A percentile compares a stretch with the other conserved stretches of the same genome.
These are phyloP conservation scores for Fusarium annulatum DNA, from an alignment of 2,329 filamentous ascomycete genomes.

Conservation along the genomic window DNA sequence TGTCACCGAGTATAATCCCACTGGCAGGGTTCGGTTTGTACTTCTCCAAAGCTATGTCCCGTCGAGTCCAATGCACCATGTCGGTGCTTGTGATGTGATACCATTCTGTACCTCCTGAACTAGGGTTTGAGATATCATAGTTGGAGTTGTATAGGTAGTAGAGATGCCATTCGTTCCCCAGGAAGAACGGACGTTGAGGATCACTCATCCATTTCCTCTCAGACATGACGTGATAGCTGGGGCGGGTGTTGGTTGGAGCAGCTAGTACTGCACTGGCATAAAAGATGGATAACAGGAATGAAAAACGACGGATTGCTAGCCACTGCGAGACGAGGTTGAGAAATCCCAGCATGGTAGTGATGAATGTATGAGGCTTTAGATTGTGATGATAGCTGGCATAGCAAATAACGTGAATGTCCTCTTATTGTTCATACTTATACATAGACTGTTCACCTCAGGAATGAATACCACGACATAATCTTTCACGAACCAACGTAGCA, in stretches of 20 bases:
- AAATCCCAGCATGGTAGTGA: not conserved
- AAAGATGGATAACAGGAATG: not conserved
- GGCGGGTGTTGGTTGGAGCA: not conserved
- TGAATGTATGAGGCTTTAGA: not conserved
- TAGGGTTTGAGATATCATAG: not conserved
- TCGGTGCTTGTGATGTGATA: not conserved
- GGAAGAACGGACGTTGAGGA: not conserved
- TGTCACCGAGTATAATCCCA: not conserved
- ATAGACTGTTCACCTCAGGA: accelerated
- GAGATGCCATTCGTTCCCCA: not conserved
- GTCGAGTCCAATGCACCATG: not conserved
- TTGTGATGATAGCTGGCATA: not conserved
- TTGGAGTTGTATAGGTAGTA: conserved; percentile 5
- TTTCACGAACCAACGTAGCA: not conserved
- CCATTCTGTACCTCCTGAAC: not conserved
- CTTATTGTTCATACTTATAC: not conserved
- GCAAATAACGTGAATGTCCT: accelerated
- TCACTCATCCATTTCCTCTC: conserved; percentile 1
- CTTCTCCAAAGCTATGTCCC: not conserved
- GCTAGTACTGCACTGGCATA: not conserved
- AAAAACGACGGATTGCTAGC: no score
- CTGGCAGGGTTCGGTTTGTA: not conserved
- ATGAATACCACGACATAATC: accelerated
- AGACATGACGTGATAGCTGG: not conserved
- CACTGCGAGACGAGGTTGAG: not conserved